A percentile compares a stretch with the other conserved stretches of the same genome.
These are phyloP conservation scores for Xylariales sp. DNA, from an alignment of 2,329 filamentous ascomycete genomes.

Conservation along the genomic window DNA sequence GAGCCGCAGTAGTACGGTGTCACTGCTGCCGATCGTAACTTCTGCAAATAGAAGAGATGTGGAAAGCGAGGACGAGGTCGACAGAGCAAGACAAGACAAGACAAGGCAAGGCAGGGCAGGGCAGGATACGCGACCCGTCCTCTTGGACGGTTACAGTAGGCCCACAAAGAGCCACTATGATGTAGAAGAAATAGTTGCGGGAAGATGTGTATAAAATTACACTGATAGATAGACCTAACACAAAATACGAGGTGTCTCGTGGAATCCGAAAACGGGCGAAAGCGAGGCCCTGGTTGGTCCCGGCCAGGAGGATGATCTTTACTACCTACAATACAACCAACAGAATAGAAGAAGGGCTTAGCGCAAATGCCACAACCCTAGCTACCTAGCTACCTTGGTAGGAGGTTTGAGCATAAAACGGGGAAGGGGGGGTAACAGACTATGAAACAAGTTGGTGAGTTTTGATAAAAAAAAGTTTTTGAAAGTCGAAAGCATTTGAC, in stretches of 20 bases:
- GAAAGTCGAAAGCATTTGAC: constrained; percentile 2
- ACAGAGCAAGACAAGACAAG: not conserved
- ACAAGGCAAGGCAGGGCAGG: not conserved
- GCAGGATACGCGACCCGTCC: constrained; percentile 7
- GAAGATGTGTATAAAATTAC: constrained; percentile 6
- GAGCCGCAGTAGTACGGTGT: constrained; percentile 7
- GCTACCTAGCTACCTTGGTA: not conserved
- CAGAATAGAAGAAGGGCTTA: not conserved
- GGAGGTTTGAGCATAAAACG: not conserved
- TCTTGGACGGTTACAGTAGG: not conserved
- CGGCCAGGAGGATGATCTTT: constrained; percentile 10
- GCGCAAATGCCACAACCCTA: not conserved
- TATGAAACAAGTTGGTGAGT: constrained; percentile 4
- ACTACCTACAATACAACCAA: constrained; percentile 16
- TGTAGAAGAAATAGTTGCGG: constrained; percentile 22
- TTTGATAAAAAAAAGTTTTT: not conserved
- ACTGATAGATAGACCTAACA: not conserved
- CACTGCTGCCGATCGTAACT: constrained; percentile 12
- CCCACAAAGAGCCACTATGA: constrained; percentile 20
- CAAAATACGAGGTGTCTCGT: constrained; percentile 5
- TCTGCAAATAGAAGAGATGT: not conserved
- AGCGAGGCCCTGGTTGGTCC: not conserved
- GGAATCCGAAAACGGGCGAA: constrained; percentile 11
- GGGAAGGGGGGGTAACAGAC: not conserved
- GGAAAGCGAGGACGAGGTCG: not conserved